Evolutionary conservation across 306 rosid genomes (phyloP), one percentile per base, ranked within the genome.

Genomic region (Lathyrus aphaca): DNA sequence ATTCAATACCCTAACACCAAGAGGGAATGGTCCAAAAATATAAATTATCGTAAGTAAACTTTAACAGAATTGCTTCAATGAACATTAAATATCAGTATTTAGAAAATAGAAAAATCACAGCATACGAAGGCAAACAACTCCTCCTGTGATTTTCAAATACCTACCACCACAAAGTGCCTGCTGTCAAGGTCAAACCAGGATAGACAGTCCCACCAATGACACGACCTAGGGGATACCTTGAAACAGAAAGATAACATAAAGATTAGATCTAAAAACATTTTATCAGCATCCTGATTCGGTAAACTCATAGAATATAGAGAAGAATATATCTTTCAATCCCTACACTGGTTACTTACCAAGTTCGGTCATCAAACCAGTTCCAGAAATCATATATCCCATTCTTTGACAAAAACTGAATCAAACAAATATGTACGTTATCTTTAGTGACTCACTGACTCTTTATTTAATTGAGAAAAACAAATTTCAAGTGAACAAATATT

Each of bases 351-450:
- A 69, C 86, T 76, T 89, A 94, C 98, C 97, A 94, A 62, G 98
- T 94, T 39, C 98, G 88, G 65, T 94, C 98, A 82, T 94, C 98
- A 75, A 94, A 94, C 98, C 98, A 94, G 79, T 94, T 94, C 98
- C 97, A 90, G 80, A 94, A 94, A 54, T 94, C 97, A 80, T 94
- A 94, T 80, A 90, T 88, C 64, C 98, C 98, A 73, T 87, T 94
- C 90, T 94, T 94, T 3, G 92, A 81, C 82, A 94, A 86, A 87
- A 43, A 88, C 98, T 94, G 98, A 68, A 88, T 81, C 82, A 76
- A 86, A 81, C 64, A 83, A 74, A 80, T 19, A 68, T 55, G 45
- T 48, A 16, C 7, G 57, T 86, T 67, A 82, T 74, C 62, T 62
- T 66, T 69, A 61, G 48, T 25, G 32, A 49, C 59, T 38, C 63